Conservation (phyloP, 2,329 filamentous ascomycete genomes). For the Chrysoporthe deuterocubensis region DNA sequence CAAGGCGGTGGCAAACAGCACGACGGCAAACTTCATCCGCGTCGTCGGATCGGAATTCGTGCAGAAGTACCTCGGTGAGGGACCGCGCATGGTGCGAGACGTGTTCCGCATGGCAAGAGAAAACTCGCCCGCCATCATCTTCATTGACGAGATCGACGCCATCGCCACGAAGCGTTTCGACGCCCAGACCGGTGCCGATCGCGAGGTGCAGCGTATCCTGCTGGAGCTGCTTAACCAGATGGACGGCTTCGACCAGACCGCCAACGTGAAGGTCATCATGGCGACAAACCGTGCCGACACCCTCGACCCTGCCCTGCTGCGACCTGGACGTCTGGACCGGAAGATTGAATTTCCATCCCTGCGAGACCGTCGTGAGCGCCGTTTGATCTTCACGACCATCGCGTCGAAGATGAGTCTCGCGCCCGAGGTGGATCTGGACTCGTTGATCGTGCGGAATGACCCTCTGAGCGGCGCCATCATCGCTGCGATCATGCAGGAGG, state of each 20-base stretch:
- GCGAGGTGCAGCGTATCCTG: slow-evolving; percentile 97
- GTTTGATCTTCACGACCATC: slow-evolving; percentile 97
- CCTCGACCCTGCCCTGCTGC: slow-evolving; percentile 89
- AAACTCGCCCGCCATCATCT: slow-evolving; percentile 98
- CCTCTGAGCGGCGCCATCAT: slow-evolving; percentile 94
- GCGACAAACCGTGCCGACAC: slow-evolving; percentile 98
- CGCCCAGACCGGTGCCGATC: slow-evolving; percentile 94
- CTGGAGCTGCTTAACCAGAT: slow-evolving; percentile 98
- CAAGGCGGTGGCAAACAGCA: slow-evolving; percentile 98
- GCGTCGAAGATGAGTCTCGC: slow-evolving; percentile 96
- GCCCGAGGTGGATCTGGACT: slow-evolving; percentile 95
- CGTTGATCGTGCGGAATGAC: slow-evolving; percentile 94
- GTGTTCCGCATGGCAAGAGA: slow-evolving; percentile 99
- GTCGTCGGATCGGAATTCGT: slow-evolving; percentile 98
- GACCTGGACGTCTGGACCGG: slow-evolving; percentile 91
- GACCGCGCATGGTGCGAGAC: slow-evolving; percentile 97
- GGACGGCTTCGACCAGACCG: slow-evolving; percentile 98
- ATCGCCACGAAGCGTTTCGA: slow-evolving; percentile 99
- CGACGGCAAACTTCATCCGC: slow-evolving; percentile 96
- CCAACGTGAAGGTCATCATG: slow-evolving; percentile 99
- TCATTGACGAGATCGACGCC: slow-evolving; percentile 99
- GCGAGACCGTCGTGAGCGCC: slow-evolving; percentile 89
- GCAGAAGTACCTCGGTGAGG: slow-evolving; percentile 97
- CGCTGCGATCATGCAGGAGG: slow-evolving; percentile 99
- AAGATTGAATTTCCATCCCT: slow-evolving; percentile 99